Percentiles rank a stretch among this genome's conserved stretches.
phyloP scores from a whole-genome alignment of 495 filamentous ascomycete genomes.

The Podospora comata region DNA sequence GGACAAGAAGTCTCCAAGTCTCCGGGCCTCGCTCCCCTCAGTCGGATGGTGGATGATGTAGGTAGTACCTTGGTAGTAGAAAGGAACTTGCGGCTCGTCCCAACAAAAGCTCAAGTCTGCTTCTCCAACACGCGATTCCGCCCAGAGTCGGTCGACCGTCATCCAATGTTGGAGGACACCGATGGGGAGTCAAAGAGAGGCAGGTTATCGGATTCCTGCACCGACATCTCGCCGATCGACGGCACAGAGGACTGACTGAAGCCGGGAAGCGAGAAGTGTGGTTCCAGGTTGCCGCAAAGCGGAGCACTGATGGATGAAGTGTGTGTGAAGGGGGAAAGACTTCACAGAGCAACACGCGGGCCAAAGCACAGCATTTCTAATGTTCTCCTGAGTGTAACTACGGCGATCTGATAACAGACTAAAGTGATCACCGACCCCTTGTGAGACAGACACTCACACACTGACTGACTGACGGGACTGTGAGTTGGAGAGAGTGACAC shows the following conservation, averaged over 20 bases:
- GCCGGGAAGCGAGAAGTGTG: conserved; percentile 3
- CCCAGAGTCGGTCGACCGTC: not conserved
- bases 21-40: not conserved
- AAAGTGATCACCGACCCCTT: no score
- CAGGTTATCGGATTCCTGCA: not conserved
- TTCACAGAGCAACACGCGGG: not conserved
- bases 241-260: not conserved
- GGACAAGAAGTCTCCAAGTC: not conserved
- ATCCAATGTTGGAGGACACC: not conserved
- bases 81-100: not conserved
- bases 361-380: conserved; percentile 1
- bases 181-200: not conserved
- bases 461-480: not conserved
- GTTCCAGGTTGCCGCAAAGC: not conserved
- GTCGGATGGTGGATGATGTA: no score
- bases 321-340: not conserved
- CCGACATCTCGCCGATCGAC: conserved; percentile 7
- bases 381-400: not conserved
- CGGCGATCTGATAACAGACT: no score
- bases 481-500: not conserved
- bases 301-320: conserved; percentile 4
- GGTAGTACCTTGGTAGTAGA: no score
- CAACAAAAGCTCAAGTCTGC: not conserved
- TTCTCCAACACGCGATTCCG: not conserved
- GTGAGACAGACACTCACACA: no score